phyloP scores from a whole-genome alignment of 2,329 filamentous ascomycete species.

The Onygenales sp. region DNA sequence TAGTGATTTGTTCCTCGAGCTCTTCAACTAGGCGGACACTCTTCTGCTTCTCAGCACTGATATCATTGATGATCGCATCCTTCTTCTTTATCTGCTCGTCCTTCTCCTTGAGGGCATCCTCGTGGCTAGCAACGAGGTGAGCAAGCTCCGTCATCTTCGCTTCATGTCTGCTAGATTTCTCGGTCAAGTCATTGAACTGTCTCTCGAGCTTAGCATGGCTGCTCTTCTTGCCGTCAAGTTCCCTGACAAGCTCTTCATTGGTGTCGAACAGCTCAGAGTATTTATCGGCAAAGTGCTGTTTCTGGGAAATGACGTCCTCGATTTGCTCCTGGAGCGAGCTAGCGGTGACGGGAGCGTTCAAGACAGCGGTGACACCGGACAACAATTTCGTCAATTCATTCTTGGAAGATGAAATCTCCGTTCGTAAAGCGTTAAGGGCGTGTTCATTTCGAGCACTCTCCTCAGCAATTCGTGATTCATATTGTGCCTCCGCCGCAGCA shows the following conservation, averaged over 20 bases:
- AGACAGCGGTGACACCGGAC: conserved; percentile 43
- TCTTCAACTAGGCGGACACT: conserved; percentile 88
- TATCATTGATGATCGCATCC: conserved; percentile 37
- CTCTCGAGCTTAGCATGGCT: conserved; percentile 24
- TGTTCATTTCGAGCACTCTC: conserved; percentile 53
- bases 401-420: conserved; percentile 55
- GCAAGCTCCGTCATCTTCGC: conserved; percentile 48
- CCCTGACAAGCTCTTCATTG: conserved; percentile 30
- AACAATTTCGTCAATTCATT: conserved; percentile 58
- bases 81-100: conserved; percentile 37
- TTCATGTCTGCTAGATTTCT: conserved; percentile 36
- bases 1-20: conserved; percentile 90
- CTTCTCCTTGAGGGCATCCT: conserved; percentile 35
- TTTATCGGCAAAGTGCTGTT: conserved; percentile 33
- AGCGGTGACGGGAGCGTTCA: conserved; percentile 42
- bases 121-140: conserved; percentile 36
- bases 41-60: conserved; percentile 67
- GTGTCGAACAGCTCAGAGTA: conserved; percentile 31
- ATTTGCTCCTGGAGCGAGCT: conserved; percentile 53
- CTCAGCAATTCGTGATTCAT: conserved; percentile 28
- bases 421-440: conserved; percentile 49
- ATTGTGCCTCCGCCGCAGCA: conserved; percentile 27
- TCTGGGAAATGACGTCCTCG: conserved; percentile 41
- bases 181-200: conserved; percentile 28
- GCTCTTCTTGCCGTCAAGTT: conserved; percentile 22